These are phyloP conservation scores for Sclerotinia borealis DNA, from an alignment of 2,329 filamentous ascomycete species.

Conservation along the genomic window DNA sequence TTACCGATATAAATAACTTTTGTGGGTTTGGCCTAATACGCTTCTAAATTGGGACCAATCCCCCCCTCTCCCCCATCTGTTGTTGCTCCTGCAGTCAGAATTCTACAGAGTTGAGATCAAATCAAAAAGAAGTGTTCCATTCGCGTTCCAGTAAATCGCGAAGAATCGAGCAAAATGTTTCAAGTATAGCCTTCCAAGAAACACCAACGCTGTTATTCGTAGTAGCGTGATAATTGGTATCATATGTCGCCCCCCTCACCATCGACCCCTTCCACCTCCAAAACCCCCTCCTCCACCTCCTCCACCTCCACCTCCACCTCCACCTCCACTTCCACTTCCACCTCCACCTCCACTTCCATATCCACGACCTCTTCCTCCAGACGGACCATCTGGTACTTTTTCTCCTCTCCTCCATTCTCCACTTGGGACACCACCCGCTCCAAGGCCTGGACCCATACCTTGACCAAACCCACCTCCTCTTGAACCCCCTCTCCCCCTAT, in stretches of 20 bases:
- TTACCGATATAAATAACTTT: neutral
- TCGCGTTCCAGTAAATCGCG: neutral
- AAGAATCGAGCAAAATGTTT: neutral
- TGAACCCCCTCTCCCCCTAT: constrained; percentile 34
- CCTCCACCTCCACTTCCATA: constrained; percentile 44
- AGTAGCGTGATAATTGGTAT: constrained; percentile 16
- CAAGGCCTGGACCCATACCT: constrained; percentile 37
- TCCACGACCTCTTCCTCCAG: constrained; percentile 37
- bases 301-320: constrained; percentile 36
- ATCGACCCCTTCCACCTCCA: constrained; percentile 40
- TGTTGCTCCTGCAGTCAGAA: neutral
- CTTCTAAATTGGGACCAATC: neutral
- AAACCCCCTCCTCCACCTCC: constrained; percentile 44
- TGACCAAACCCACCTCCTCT: constrained; percentile 37
- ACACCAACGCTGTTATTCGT: neutral
- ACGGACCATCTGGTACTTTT: constrained; percentile 48
- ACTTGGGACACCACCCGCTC: constrained; percentile 31
- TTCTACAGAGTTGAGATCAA: neutral
- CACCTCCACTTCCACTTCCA: constrained; percentile 41
- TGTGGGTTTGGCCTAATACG: neutral
- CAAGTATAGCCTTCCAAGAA: neutral
- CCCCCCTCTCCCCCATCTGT: neutral
- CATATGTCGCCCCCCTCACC: constrained; percentile 11
- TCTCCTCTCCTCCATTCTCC: constrained; percentile 66
- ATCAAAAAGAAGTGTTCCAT: neutral